A percentile compares a stretch with the other conserved stretches of the same genome.
phyloP scores from a whole-genome alignment of 2,329 filamentous ascomycete species.

The Aspergillus pseudoviridinutans region DNA sequence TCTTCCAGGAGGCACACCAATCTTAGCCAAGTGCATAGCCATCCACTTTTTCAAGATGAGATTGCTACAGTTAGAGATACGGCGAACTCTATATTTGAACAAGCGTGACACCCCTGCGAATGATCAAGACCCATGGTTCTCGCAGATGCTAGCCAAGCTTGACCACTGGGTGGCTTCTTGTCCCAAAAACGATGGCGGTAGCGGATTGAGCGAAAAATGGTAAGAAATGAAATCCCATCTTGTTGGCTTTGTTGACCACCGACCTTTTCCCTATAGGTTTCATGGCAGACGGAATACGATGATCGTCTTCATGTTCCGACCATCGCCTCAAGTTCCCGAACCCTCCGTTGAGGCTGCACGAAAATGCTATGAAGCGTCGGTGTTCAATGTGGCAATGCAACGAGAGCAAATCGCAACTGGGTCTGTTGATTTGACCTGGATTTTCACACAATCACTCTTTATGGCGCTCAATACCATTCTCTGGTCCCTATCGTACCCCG shows the following conservation, averaged over 20 bases:
- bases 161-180: conserved; percentile 73
- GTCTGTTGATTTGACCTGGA: conserved; percentile 85
- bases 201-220: conserved; percentile 75
- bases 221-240: conserved; percentile 42
- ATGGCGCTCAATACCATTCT: conserved; percentile 88
- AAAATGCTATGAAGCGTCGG: conserved; percentile 77
- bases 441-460: conserved; percentile 84
- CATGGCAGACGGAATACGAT: conserved; percentile 75
- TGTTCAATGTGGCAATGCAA: conserved; percentile 76
- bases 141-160: conserved; percentile 72
- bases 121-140: conserved; percentile 84
- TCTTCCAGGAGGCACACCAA: conserved; percentile 62
- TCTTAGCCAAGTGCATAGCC: conserved; percentile 79
- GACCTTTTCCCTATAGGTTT: conserved; percentile 45
- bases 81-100: conserved; percentile 78
- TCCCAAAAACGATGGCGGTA: conserved; percentile 66
- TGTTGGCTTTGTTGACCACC: conserved; percentile 1
- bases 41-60: conserved; percentile 95
- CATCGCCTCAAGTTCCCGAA: conserved; percentile 85
- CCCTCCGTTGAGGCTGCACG: conserved; percentile 75
- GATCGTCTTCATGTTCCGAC: conserved; percentile 81
- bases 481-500: conserved; percentile 84
- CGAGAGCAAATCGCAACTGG: conserved; percentile 72
- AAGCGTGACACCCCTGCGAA: conserved; percentile 71
- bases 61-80: conserved; percentile 79